These are phyloP conservation scores for Phallus indusiatus DNA, from an alignment of 768 basidiomycete genomes.

Conservation along the genomic window DNA sequence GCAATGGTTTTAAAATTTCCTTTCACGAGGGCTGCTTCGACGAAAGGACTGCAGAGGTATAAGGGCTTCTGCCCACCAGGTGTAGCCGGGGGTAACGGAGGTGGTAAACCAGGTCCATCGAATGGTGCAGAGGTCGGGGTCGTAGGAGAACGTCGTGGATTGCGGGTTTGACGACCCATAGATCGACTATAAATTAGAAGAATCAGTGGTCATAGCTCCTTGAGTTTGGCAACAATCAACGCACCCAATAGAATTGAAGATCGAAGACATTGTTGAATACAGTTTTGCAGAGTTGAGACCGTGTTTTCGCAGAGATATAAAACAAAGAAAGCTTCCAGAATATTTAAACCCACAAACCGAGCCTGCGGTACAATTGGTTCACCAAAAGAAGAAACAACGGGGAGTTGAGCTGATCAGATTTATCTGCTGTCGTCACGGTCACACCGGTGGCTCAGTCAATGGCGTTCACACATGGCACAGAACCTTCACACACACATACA, in stretches of 20 bases:
- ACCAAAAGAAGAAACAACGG: neutral
- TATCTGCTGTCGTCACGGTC: neutral
- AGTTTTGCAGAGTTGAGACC: neutral
- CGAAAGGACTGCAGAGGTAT: slow-evolving; percentile 90
- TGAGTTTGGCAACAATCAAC: slow-evolving; percentile 17
- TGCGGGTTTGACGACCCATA: slow-evolving; percentile 65
- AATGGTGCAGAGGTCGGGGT: slow-evolving; percentile 65
- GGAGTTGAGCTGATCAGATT: neutral
- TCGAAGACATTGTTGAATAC: slow-evolving; percentile 51
- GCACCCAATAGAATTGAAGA: slow-evolving; percentile 76
- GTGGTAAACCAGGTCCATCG: slow-evolving; percentile 33
- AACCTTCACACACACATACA: too few species aligned
- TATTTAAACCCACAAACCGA: neutral
- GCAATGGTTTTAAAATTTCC: slow-evolving; percentile 99
- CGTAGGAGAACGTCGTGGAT: slow-evolving; percentile 54
- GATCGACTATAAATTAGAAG: slow-evolving; percentile 41
- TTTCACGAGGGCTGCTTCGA: slow-evolving; percentile 90
- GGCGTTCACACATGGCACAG: neutral
- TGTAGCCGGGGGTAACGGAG: slow-evolving; percentile 30
- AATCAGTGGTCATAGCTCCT: slow-evolving; percentile 6
- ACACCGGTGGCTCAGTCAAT: neutral
- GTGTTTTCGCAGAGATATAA: too few species aligned
- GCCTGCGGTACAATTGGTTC: neutral
- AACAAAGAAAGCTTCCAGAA: neutral
- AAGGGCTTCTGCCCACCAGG: slow-evolving; percentile 48